Evolutionary conservation across 495 filamentous ascomycete genomes (phyloP).

Genomic region (Xylaria curta): DNA sequence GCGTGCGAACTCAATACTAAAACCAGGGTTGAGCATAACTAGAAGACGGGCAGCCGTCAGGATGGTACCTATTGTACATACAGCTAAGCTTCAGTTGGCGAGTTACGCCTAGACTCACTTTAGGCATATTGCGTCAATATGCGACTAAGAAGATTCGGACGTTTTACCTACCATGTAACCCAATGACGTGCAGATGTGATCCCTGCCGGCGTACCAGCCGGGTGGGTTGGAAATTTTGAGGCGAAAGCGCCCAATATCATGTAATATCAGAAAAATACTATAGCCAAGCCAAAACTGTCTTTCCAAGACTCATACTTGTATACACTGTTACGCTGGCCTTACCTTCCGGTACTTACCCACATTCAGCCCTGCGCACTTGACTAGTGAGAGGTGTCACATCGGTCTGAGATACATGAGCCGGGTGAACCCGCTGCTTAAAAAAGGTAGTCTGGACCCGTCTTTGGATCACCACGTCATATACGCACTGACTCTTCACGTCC

Average conservation of each 20-base stretch:
- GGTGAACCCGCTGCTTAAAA: slow-evolving; percentile 1
- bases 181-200: slow-evolving; percentile 19
- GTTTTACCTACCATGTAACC: slow-evolving; percentile 8
- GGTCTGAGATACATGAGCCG: not conserved
- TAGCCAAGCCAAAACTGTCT: not conserved
- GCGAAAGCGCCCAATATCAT: not conserved
- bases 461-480: not conserved
- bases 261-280: not conserved
- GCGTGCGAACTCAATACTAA: not conserved
- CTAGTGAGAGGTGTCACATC: not conserved
- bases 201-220: slow-evolving; percentile 11
- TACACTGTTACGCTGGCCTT: not conserved
- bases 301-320: not conserved
- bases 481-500: not conserved
- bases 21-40: not conserved
- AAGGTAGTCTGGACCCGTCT: not conserved
- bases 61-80: not conserved
- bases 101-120: slow-evolving; percentile 7
- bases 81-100: not conserved
- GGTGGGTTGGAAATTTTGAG: slow-evolving; percentile 13
- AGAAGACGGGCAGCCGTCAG: not conserved
- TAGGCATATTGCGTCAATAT: not conserved
- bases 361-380: not conserved
- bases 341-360: not conserved
- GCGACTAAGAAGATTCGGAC: slow-evolving; percentile 1